phyloP scores from a whole-genome alignment of 352 stramenopile genomes.

The Pythium dissimile region DNA sequence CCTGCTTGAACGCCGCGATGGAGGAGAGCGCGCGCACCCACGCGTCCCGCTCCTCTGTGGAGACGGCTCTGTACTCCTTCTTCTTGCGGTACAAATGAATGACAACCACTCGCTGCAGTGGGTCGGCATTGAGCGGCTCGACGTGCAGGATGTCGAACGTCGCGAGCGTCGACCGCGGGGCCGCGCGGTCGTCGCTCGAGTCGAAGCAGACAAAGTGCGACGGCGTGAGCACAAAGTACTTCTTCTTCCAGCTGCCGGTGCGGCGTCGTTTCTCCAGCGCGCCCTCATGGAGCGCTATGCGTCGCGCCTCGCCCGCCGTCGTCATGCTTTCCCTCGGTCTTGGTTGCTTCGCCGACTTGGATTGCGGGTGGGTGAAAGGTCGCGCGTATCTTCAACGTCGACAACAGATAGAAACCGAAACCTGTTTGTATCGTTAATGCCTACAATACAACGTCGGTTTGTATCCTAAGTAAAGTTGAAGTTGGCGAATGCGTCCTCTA shows the following conservation, averaged over 20 bases:
- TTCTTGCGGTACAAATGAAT: conserved; percentile 74
- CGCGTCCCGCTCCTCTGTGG: conserved; percentile 52
- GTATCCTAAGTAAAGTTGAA: conserved; percentile 25
- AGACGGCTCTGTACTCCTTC: conserved; percentile 68
- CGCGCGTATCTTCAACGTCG: conserved; percentile 20
- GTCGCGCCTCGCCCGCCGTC: conserved; percentile 57
- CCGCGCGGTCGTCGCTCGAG: conserved; percentile 13
- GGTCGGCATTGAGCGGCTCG: conserved; percentile 35
- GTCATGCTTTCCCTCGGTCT: too few relatives aligned
- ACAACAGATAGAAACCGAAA: not conserved
- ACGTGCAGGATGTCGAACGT: conserved; percentile 71
- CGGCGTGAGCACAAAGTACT: conserved; percentile 69
- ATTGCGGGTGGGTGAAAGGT: not conserved
- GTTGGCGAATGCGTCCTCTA: conserved; percentile 11
- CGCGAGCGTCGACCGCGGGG: conserved; percentile 32
- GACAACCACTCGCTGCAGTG: conserved; percentile 41
- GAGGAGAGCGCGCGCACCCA: conserved; percentile 66
- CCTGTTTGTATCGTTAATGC: not conserved
- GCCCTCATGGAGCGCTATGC: conserved; percentile 49
- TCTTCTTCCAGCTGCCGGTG: conserved; percentile 79
- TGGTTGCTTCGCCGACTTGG: not conserved
- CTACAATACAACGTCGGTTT: not conserved
- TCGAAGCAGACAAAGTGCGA: conserved; percentile 72
- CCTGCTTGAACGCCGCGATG: conserved; percentile 49
- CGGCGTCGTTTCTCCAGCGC: conserved; percentile 65